These are phyloP conservation scores for Scedosporium dehoogii DNA, from an alignment of 2,329 filamentous ascomycete species.

Conservation along the genomic window DNA sequence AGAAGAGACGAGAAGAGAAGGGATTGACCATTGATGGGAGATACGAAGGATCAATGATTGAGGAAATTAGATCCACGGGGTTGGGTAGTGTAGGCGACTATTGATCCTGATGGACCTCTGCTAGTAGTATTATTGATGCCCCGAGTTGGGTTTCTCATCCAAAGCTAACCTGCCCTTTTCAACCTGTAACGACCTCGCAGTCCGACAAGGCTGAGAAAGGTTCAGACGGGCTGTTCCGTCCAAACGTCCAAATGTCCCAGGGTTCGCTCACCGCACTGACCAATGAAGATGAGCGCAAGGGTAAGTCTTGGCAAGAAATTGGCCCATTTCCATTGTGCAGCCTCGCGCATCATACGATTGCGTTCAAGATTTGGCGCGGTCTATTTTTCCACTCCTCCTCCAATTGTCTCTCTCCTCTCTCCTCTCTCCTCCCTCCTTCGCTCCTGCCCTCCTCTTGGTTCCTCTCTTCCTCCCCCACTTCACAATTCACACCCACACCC, in stretches of 20 bases:
- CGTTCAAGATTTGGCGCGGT: neutral
- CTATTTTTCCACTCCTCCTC: neutral
- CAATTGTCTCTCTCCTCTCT: too few species aligned
- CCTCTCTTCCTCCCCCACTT: neutral
- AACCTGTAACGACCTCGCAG: neutral
- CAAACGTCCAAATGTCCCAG: neutral
- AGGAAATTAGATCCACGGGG: too few species aligned
- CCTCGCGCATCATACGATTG: constrained; percentile 8
- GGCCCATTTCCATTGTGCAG: constrained; percentile 4
- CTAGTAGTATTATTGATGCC: too few species aligned
- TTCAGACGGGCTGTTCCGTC: constrained; percentile 1
- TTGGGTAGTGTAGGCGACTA: too few species aligned
- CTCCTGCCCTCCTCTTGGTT: too few species aligned
- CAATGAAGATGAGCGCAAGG: neutral
- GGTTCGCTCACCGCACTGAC: neutral
- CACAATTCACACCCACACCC: neutral
- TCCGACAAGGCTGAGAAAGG: neutral
- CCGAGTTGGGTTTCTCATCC: too few species aligned
- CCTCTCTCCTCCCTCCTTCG: too few species aligned
- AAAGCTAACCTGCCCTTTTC: too few species aligned
- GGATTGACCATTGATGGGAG: too few species aligned
- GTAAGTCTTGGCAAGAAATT: constrained; percentile 3
- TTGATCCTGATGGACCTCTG: too few species aligned
- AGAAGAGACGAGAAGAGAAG: too few species aligned
- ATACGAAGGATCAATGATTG: too few species aligned